phyloP scores from a whole-genome alignment of 495 filamentous ascomycete genomes.

The Acidomyces sp. region DNA sequence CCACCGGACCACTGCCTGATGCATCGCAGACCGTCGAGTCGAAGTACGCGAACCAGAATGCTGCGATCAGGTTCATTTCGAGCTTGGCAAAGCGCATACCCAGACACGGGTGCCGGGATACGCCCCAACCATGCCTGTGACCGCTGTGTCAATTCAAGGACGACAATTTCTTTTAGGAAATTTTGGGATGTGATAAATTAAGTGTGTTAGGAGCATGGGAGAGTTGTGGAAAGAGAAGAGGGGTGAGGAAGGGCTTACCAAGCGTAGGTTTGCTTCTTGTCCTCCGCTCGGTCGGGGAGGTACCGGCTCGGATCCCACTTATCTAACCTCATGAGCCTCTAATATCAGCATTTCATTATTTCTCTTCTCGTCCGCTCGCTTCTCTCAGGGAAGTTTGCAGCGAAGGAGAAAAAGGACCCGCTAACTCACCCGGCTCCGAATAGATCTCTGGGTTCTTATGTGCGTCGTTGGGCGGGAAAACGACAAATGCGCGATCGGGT shows the following conservation, averaged over 20 bases:
- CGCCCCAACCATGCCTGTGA: too few relatives aligned
- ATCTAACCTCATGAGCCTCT: too few relatives aligned
- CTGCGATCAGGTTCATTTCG: slow-evolving; percentile 34
- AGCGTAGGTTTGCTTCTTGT: slow-evolving; percentile 30
- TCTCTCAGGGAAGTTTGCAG: too few relatives aligned
- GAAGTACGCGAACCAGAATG: slow-evolving; percentile 28
- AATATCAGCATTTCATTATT: too few relatives aligned
- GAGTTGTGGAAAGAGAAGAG: too few relatives aligned
- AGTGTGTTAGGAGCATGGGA: too few relatives aligned
- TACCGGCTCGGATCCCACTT: slow-evolving; percentile 36
- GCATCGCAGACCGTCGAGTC: slow-evolving; percentile 1
- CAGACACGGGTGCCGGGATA: slow-evolving; percentile 34
- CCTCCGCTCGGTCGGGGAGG: slow-evolving; percentile 31
- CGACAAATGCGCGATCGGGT: slow-evolving; percentile 30
- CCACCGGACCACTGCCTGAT: neutral
- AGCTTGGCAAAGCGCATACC: slow-evolving; percentile 35
- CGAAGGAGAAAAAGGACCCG: too few relatives aligned
- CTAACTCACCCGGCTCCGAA: slow-evolving; percentile 30
- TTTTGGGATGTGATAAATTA: too few relatives aligned
- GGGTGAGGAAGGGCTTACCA: too few relatives aligned
- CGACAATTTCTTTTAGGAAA: too few relatives aligned
- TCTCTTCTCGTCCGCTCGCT: too few relatives aligned
- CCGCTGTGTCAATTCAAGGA: too few relatives aligned
- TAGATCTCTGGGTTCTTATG: slow-evolving; percentile 35
- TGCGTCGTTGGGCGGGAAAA: slow-evolving; percentile 23